These are phyloP conservation scores for Apophysomyces trapeziformis DNA, from an alignment of 371 early-diverging fungal genomes.

Conservation along the genomic window DNA sequence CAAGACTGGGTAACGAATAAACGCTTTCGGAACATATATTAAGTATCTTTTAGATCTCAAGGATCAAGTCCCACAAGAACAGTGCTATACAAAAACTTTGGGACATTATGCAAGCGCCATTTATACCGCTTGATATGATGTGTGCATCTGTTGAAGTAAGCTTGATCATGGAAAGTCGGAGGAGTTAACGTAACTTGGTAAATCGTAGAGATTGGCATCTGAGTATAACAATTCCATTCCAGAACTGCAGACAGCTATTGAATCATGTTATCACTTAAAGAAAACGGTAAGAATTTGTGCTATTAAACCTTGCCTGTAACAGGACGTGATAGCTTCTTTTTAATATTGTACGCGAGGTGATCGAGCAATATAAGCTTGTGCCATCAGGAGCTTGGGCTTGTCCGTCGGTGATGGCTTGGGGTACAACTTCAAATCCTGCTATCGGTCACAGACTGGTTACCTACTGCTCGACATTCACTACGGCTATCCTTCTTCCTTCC, in stretches of 20 bases:
- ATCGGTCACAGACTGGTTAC: not conserved
- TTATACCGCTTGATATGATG: not conserved
- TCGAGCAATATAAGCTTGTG: not conserved
- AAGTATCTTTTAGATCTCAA: not conserved
- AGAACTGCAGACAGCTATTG: not conserved
- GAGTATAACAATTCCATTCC: conserved; percentile 2
- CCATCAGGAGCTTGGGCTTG: conserved; percentile 12
- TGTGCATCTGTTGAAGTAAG: not conserved
- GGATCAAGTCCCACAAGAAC: not conserved
- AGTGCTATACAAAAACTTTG: not conserved
- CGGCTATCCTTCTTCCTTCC: not conserved
- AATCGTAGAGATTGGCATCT: not conserved
- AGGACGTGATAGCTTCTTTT: not conserved
- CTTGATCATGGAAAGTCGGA: not conserved
- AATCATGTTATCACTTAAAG: not conserved
- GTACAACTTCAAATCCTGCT: not conserved
- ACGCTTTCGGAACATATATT: not conserved
- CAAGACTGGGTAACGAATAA: not conserved
- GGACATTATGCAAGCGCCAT: not conserved
- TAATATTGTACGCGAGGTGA: conserved; percentile 9
- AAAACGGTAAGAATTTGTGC: not conserved
- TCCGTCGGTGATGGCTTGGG: conserved; percentile 14
- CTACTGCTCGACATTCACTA: not conserved
- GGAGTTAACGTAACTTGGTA: not conserved
- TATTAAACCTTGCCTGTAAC: no score